Base-by-base conservation (phyloP, 73 alveolate genomes). In the Durusdinium trenchii region DNA sequence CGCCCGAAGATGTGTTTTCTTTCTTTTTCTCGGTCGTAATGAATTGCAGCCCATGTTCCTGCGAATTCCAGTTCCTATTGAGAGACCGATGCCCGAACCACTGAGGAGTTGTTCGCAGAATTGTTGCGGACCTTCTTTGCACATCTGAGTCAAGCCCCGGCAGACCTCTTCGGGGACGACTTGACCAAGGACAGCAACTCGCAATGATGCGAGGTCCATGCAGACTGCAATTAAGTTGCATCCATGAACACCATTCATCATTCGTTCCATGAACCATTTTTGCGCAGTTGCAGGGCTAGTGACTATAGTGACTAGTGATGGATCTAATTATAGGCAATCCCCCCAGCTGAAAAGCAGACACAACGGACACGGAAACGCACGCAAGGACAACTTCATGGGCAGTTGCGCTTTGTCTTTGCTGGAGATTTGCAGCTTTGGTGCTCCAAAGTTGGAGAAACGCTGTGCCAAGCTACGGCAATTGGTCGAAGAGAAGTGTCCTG, bases 131-230 rank as follows among this genome's bases (percentile, higher is more conserved):
- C 89, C 10, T 91, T 69, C n/a, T 91, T 91, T 60, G 82, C 98
- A 23, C 98, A 91, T 43, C 73, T 91, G 78, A 91, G 98, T 42
- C 98, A 91, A 78, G 95, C 95, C 9, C 98, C 98, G 18, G 7
- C 98, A 28, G 98, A 91, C 60, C 82, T 91, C 89, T 91, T 91
- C 62, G 98, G 98, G 42, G 98, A 91, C 61, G 98, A 91, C 60
- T 38, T 91, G 71, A 87, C 95, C 12, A 87, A 87, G 51, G n/a
- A 50, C 78, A 6, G 9, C 84, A 5, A 46, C 35, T 64, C 43
- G 6, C 40, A 12, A 12, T 54, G 64, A 54, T 54, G n/a, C n/a
- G 64, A 54, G 64, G 64, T 20, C 28, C 9, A 54, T 54, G 64
- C 64, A 12, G 28, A 54, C n/a, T n/a, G n/a, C n/a, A n/a, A n/a